Evolutionary conservation across 305 asterid genomes (phyloP), one percentile per base, ranked within the genome.

Genomic region (Coffea humblotiana): DNA sequence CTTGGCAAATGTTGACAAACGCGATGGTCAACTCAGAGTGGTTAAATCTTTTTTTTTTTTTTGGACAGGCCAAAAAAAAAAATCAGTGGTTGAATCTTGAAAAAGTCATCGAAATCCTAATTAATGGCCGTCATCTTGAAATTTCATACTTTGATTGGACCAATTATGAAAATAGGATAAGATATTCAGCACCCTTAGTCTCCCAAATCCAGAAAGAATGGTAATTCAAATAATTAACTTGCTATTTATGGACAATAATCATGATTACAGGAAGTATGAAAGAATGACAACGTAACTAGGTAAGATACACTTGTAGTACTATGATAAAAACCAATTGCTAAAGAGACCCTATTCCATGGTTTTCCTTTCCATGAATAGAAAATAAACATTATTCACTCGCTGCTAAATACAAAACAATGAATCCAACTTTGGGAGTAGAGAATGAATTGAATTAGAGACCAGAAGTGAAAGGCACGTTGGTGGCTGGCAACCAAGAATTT

Each of bases 401-500:
- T 19, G 35, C 19, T 27, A 18, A 3, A 35, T 27, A 58, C 65
- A 54, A 52, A 74, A 32, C 10, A 32, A 35, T 52, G 6, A 32
- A 29, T 10, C 8, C 40, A 73, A 74, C 7, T 40, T 35, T 19
- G 3, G 7, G 48, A 3, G 48, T 15, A 35, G 14, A 2, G 1
- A 47, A 48, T n/a, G 1, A 48, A 12, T 27, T 1, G 23, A 19
- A 47, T 88, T 60, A 94, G 65, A 94, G 92, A 14, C 90, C 95
- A 66, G 95, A 70, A 82, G 90, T 87, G 84, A 87, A 89, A 10
- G 98, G 95, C 82, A 95, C 95, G 61, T 60, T 82, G 6, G 98
- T 86, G 8, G 83, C 89, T 2, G 93, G 92, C 77, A 94, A 27
- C 98, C 83, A 83, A 48, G 83, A 79, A 11, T 3, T 8, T 5